phyloP scores from a whole-genome alignment of 805 yeast genomes.

The Metschnikowia peoriensis region DNA sequence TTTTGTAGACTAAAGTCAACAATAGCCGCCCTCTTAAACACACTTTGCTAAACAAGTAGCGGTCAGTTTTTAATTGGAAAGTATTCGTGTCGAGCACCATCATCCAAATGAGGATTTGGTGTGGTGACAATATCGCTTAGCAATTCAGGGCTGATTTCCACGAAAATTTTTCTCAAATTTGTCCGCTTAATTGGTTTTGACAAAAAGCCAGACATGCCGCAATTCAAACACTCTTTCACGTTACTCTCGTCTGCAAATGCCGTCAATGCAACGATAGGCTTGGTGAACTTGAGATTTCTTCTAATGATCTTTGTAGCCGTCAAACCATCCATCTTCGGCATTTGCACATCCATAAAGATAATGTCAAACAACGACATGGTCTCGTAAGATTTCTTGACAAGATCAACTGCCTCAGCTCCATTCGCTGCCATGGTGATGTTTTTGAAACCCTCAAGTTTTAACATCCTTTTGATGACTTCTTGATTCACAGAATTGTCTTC shows the following conservation, averaged over 20 bases:
- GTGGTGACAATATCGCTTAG: conserved; percentile 34
- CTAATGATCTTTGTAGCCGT: conserved; percentile 77
- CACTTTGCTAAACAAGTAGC: background rate
- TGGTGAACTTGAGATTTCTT: conserved; percentile 52
- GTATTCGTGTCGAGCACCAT: conserved; percentile 6
- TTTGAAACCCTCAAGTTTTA: conserved; percentile 74
- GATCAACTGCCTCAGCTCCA: conserved; percentile 83
- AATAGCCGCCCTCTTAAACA: too few relatives aligned
- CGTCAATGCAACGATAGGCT: conserved; percentile 90
- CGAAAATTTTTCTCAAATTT: conserved; percentile 57
- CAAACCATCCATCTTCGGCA: conserved; percentile 92
- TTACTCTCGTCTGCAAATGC: conserved; percentile 95
- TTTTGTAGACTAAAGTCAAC: too few relatives aligned
- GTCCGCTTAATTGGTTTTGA: conserved; percentile 83
- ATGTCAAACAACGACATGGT: conserved; percentile 54
- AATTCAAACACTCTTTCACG: conserved; percentile 75
- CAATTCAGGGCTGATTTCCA: conserved; percentile 42
- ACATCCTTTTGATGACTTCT: conserved; percentile 88
- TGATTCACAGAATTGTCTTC: conserved; percentile 95
- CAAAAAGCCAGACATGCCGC: conserved; percentile 93
- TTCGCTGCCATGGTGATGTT: conserved; percentile 80
- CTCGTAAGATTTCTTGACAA: conserved; percentile 50
- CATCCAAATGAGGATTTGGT: conserved; percentile 21
- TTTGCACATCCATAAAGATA: conserved; percentile 95
- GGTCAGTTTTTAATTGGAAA: background rate